A percentile compares a stretch with the other conserved stretches of the same genome.
phyloP scores from a whole-genome alignment of 2,329 filamentous ascomycete species.

The Bipolaris gigantea region DNA sequence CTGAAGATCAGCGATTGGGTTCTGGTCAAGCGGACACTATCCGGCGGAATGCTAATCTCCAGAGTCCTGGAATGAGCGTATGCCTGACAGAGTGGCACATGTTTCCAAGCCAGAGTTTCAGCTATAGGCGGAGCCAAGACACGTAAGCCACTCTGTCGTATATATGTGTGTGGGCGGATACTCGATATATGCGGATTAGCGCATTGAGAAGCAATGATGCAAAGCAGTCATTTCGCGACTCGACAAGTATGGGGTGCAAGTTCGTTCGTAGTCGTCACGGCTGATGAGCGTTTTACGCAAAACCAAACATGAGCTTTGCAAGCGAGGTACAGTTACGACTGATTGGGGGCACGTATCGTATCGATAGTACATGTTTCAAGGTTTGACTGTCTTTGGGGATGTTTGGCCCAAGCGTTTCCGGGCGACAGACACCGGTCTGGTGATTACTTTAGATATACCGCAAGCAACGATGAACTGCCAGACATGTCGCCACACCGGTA shows the following conservation, averaged over 20 bases:
- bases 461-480: too few species aligned
- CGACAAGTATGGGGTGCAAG: not conserved
- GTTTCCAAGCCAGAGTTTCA: not conserved
- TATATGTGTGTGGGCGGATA: too few species aligned
- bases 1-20: conserved; percentile 7
- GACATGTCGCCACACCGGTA: not conserved
- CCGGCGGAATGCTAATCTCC: conserved; percentile 5
- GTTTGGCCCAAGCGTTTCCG: not conserved
- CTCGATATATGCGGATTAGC: not conserved
- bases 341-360: not conserved
- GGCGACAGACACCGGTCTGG: not conserved
- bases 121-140: not conserved
- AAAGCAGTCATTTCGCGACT: not conserved
- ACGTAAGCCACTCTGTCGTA: not conserved
- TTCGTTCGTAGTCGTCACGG: not conserved
- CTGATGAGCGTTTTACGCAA: not conserved
- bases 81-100: conserved; percentile 1
- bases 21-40: conserved; percentile 10
- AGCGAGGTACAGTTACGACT: not conserved
- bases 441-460: too few species aligned
- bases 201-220: not conserved
- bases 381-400: not conserved
- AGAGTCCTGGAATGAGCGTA: conserved; percentile 5
- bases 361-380: not conserved
- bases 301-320: not conserved